phyloP scores from a whole-genome alignment of 2,329 filamentous ascomycete species.

The Aspergillus arachidicola region DNA sequence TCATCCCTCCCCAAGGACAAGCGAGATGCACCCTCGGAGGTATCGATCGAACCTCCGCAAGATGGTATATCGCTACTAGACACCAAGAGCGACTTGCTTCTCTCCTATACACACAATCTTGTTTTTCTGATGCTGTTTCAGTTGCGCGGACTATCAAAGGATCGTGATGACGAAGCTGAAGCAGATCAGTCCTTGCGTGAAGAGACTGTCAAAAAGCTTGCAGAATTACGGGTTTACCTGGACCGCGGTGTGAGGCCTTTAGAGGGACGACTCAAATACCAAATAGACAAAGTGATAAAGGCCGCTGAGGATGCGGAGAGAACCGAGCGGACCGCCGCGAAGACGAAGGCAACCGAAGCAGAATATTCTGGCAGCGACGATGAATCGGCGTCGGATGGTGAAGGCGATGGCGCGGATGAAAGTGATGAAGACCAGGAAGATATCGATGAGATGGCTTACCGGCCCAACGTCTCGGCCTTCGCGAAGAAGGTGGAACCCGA shows the following conservation, averaged over 20 bases:
- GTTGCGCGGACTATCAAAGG: constrained; percentile 59
- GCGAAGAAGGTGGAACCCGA: constrained; percentile 45
- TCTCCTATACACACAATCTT: constrained; percentile 93
- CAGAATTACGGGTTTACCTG: constrained; percentile 86
- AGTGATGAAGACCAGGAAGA: constrained; percentile 47
- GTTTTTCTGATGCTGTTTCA: constrained; percentile 85
- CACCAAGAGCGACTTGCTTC: constrained; percentile 93
- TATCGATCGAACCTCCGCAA: constrained; percentile 72
- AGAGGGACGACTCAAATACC: constrained; percentile 88
- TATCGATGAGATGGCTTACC: constrained; percentile 64
- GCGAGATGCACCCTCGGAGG: constrained; percentile 53
- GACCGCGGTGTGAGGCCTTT: constrained; percentile 90
- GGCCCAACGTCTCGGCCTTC: constrained; percentile 60
- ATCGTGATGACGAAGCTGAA: constrained; percentile 36
- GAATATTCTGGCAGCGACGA: constrained; percentile 32
- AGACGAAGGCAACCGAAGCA: constrained; percentile 33
- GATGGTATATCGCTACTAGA: constrained; percentile 94
- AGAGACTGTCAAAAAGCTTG: constrained; percentile 79
- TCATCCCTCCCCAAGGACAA: constrained; percentile 38
- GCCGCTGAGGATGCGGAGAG: constrained; percentile 65
- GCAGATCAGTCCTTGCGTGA: constrained; percentile 55
- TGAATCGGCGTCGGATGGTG: constrained; percentile 31
- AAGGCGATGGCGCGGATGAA: constrained; percentile 28
- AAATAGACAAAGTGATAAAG: constrained; percentile 91
- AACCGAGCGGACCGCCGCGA: constrained; percentile 30